These are phyloP conservation scores for Bocquillonia castaneifolia DNA, from an alignment of 441 rosid species.

Conservation along the genomic window DNA sequence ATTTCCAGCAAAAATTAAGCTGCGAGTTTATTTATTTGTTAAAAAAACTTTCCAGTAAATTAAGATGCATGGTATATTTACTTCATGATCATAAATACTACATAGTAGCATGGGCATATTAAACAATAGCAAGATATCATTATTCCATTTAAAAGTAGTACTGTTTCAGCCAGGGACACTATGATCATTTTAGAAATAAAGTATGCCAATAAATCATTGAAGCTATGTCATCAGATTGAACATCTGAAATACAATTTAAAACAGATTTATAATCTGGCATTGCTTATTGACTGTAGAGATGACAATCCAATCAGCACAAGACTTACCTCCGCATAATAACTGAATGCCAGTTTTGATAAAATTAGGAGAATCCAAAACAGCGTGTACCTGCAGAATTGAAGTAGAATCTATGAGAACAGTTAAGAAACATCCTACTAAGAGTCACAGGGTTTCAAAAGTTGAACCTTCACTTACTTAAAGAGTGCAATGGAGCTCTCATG, in stretches of 20 bases:
- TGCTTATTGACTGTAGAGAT: neutral
- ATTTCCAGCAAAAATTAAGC: neutral
- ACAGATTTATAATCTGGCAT: neutral
- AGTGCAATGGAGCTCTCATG: constrained; percentile 91
- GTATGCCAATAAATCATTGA: neutral
- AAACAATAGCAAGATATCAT: neutral
- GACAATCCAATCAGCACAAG: neutral
- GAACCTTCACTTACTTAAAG: constrained; percentile 56
- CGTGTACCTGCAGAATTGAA: constrained; percentile 55
- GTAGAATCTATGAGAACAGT: constrained; percentile 20
- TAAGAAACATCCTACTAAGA: constrained; percentile 22
- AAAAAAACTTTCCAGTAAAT: too few relatives aligned
- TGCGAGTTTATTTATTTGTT: too few relatives aligned
- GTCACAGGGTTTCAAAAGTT: neutral
- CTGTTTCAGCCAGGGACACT: neutral
- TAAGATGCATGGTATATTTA: neutral
- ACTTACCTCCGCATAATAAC: constrained; percentile 95
- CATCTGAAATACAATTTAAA: neutral
- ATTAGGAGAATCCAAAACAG: constrained; percentile 90
- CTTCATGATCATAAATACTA: neutral
- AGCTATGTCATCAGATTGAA: neutral
- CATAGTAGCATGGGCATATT: neutral
- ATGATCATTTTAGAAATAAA: neutral
- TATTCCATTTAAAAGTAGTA: neutral
- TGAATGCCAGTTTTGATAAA: constrained; percentile 83